Evolutionary conservation across 192 early-diverging fungal species (phyloP).

Genomic region (Coemansia sp.): DNA sequence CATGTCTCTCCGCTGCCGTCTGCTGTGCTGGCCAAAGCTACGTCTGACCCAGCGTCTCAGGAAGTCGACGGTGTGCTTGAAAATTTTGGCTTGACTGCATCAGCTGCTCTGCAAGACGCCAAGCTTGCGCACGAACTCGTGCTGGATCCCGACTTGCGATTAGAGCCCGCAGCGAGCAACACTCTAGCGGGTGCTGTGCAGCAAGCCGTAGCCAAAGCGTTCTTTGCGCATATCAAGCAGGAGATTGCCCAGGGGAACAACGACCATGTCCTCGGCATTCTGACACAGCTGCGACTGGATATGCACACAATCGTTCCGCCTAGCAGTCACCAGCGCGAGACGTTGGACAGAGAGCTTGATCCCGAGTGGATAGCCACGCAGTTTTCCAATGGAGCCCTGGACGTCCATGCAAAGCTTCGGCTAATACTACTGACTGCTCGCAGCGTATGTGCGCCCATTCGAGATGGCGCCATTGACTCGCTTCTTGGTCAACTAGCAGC

Average conservation of each 20-base stretch:
- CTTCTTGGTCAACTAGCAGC: conserved; percentile 4
- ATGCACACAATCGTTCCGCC: conserved; percentile 29
- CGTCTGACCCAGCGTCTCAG: conserved; percentile 20
- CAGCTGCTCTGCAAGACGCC: conserved; percentile 30
- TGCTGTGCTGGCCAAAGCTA: conserved; percentile 22
- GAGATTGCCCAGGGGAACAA: conserved; percentile 17
- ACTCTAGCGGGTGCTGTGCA: conserved; percentile 22
- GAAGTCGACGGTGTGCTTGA: conserved; percentile 28
- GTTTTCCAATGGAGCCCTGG: conserved; percentile 12
- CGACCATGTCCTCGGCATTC: conserved; percentile 17
- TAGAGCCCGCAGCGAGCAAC: conserved; percentile 17
- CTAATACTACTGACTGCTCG: conserved; percentile 17
- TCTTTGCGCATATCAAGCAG: conserved; percentile 22
- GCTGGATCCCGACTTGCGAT: conserved; percentile 26
- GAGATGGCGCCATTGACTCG: conserved; percentile 12
- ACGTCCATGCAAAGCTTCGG: conserved; percentile 18
- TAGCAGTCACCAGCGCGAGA: background rate
- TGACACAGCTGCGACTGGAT: conserved; percentile 27
- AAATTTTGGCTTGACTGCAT: conserved; percentile 31
- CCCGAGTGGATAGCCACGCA: conserved; percentile 23
- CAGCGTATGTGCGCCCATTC: conserved; percentile 36
- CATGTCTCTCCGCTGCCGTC: background rate
- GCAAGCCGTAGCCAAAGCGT: conserved; percentile 17
- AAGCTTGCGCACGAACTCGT: conserved; percentile 44
- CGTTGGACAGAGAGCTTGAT: conserved; percentile 37